Conservation (phyloP, 805 yeast species). For the Candida palmyrensis region DNA sequence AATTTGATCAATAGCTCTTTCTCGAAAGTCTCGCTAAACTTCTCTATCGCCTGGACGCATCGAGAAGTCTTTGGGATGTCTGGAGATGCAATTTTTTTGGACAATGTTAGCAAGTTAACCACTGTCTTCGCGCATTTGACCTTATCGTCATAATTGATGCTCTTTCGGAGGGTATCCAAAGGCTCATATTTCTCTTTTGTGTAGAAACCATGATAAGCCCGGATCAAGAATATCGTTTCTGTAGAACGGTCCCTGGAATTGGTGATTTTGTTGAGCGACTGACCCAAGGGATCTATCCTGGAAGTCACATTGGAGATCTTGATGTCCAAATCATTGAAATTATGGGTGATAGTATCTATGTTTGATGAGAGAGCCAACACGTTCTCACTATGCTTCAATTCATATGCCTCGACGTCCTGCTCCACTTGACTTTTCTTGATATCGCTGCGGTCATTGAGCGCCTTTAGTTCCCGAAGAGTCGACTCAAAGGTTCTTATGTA, state of each 20-base stretch:
- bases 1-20: conserved; percentile 62
- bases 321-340: conserved; percentile 46
- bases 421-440: conserved; percentile 48
- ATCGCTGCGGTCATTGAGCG: conserved; percentile 52
- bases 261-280: conserved; percentile 59
- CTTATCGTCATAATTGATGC: conserved; percentile 43
- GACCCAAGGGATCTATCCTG: conserved; percentile 66
- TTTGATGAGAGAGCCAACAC: conserved; percentile 51
- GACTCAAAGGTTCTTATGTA: conserved; percentile 91
- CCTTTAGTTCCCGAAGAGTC: conserved; percentile 65
- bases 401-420: conserved; percentile 53
- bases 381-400: conserved; percentile 62
- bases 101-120: conserved; percentile 57
- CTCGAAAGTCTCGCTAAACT: conserved; percentile 76
- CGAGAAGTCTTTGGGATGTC: conserved; percentile 41
- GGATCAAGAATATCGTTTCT: conserved; percentile 66
- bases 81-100: conserved; percentile 57
- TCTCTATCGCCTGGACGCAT: conserved; percentile 47
- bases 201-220: conserved; percentile 73
- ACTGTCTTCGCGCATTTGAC: conserved; percentile 66
- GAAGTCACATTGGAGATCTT: conserved; percentile 53
- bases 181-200: conserved; percentile 51
- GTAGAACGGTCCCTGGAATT: conserved; percentile 68
- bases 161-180: conserved; percentile 52
- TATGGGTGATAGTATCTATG: conserved; percentile 40